Percentiles rank a stretch among this genome's conserved stretches.
Evolutionary conservation across 441 rosid genomes (phyloP).

Genomic region (Flueggea neowawraea): DNA sequence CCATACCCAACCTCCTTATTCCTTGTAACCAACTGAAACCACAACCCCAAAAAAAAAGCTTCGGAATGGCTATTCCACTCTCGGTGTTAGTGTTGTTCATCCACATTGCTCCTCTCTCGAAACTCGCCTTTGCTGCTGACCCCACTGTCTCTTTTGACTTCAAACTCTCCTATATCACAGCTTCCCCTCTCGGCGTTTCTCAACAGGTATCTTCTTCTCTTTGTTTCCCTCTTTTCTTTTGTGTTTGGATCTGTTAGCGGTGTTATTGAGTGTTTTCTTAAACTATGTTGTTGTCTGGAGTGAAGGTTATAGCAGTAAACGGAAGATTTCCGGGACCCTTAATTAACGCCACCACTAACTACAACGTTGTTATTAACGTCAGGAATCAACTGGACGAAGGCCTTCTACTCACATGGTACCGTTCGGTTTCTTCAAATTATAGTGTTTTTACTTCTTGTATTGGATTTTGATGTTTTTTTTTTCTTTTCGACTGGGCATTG

Average conservation of each 20-base stretch:
- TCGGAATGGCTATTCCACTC: slow-evolving; percentile 9
- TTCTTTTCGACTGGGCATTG: not conserved
- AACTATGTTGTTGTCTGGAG: not conserved
- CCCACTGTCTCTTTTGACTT: slow-evolving; percentile 51
- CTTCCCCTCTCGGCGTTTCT: slow-evolving; percentile 84
- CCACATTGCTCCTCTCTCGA: slow-evolving; percentile 34
- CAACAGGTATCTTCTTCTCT: slow-evolving; percentile 52
- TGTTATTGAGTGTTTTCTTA: slow-evolving; percentile 2
- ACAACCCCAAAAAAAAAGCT: too few relatives aligned
- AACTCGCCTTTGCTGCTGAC: slow-evolving; percentile 56
- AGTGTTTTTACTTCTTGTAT: not conserved
- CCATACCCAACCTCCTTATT: too few relatives aligned
- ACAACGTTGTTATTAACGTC: slow-evolving; percentile 65
- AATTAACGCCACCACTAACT: slow-evolving; percentile 74
- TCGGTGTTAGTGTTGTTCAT: slow-evolving; percentile 9
- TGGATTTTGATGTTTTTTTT: not conserved
- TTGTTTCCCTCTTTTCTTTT: not conserved
- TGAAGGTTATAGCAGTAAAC: slow-evolving; percentile 86
- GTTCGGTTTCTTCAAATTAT: slow-evolving; percentile 7
- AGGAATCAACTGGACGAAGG: slow-evolving; percentile 64
- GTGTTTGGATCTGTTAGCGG: too few relatives aligned
- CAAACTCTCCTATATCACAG: slow-evolving; percentile 59
- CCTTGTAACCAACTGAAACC: too few relatives aligned
- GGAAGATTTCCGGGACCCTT: slow-evolving; percentile 76
- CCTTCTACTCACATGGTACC: slow-evolving; percentile 79